Base-by-base conservation (phyloP, 2,329 filamentous ascomycete species). In the Alternaria gansuensis region DNA sequence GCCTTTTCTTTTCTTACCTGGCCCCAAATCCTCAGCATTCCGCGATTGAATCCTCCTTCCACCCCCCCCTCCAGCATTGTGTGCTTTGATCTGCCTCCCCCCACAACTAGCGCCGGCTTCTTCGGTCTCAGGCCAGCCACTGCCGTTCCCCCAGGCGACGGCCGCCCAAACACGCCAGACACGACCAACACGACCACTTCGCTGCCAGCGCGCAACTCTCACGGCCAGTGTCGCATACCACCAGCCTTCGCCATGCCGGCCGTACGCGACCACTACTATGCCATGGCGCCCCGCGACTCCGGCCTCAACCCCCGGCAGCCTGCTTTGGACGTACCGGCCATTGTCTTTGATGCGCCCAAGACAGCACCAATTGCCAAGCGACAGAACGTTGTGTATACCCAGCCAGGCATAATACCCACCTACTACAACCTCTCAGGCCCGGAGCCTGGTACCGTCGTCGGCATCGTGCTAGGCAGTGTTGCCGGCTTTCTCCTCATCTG, bases 341-440 rank as follows among this genome's bases (percentile, higher is more conserved):
- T 64, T 45, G 50, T 56, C 34, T 52, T 63, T 23, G 54, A 65
- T 51, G 62, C 63, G 28, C 63, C 67, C 54, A 48, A 54, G 36
- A 45, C 49, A 29, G 59, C 56, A 23, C 43, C 57, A 9, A 48
- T 70, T 14, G 65, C 61, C 43, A 65, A 66, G 55, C 67, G 70
- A 23, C 65, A 69, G 37, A 60, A 67, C 21, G 57, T 67, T 2
- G 51, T 59, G 53, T 43, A 62, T 11, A 53, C 66, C 23, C 66
- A 67, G 24, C 64, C 61, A 14, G 68, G 76, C 57, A 81, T 86
- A 60, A 87, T 90, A 66, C 87, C 87, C 1, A 82, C 85, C 26
- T 85, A 85, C 65, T 90, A 90, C 75, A 80, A 82, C 44, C 79
- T 80, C 51, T 77, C 77, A 26, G 82, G 85, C 5, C 86, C 86